A percentile compares a stretch with the other conserved stretches of the same genome.
Evolutionary conservation across 2,329 filamentous ascomycete genomes (phyloP).

Genomic region (Xylaria sp.): DNA sequence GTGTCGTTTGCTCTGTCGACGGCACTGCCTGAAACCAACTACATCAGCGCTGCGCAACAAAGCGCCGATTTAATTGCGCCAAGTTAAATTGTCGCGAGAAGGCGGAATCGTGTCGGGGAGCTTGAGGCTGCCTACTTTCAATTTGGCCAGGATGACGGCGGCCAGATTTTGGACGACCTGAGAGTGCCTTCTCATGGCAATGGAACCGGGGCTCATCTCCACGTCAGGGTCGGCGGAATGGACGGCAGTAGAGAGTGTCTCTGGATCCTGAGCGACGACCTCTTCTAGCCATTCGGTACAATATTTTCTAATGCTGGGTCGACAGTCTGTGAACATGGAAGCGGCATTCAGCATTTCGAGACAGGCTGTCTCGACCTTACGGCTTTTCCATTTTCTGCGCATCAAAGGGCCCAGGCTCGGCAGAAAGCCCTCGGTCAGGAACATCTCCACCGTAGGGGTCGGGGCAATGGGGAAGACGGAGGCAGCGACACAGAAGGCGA

Average conservation of each 20-base stretch:
- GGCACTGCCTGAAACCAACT: conserved; percentile 59
- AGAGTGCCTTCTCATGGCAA: conserved; percentile 65
- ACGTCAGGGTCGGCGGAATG: conserved; percentile 59
- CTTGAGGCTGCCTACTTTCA: conserved; percentile 58
- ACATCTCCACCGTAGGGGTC: conserved; percentile 75
- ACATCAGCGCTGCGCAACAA: conserved; percentile 37
- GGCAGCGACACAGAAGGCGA: conserved; percentile 91
- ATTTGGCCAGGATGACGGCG: conserved; percentile 77
- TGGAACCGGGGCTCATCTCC: conserved; percentile 64
- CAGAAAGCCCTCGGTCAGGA: conserved; percentile 88
- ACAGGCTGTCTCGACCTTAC: conserved; percentile 83
- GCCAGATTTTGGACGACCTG: conserved; percentile 68
- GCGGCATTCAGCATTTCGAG: conserved; percentile 91
- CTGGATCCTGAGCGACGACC: conserved; percentile 74
- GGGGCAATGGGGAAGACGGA: conserved; percentile 86
- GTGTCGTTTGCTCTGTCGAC: conserved; percentile 45
- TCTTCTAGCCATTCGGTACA: conserved; percentile 88
- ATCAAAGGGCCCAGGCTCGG: conserved; percentile 77
- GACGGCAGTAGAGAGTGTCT: conserved; percentile 56
- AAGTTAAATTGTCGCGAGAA: conserved; percentile 31
- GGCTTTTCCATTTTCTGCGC: conserved; percentile 80
- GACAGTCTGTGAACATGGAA: conserved; percentile 82
- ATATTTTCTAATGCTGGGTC: conserved; percentile 83
- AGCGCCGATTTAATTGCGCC: conserved; percentile 35
- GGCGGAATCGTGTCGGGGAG: conserved; percentile 40